Base-by-base conservation (phyloP, 2,329 filamentous ascomycete species). In the Scedosporium dehoogii region DNA sequence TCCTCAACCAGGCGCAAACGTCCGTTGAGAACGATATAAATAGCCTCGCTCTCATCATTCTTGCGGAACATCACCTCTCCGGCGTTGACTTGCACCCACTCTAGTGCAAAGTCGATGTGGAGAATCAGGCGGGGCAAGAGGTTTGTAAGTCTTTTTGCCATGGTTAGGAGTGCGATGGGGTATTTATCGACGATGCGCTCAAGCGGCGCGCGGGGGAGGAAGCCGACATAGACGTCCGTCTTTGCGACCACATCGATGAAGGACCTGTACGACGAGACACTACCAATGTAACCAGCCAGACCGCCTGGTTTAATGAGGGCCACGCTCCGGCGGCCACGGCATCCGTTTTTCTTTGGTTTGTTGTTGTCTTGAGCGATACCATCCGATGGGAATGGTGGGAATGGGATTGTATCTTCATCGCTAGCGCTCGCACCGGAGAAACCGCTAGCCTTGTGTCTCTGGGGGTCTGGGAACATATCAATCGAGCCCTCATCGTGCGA, bases 201-300 rank as follows among this genome's bases (percentile, higher is more conserved):
- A 29, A 99, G 81, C 0, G 92, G 90, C 0, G 86, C 83, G 33
- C 92, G 84, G 0, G 94, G 94, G 12, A 99, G 78, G 67, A 99
- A 99, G 1, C 94, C 94, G 14, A 99, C 94, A 69, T 97, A 97
- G 2, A 97, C 94, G 74, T 99, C 94, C 0, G 96, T 99, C 76
- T 97, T 97, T 3, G 94, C 96, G 44, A 93, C 89, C 1, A 99
- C 92, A 70, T 97, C 93, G 21, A 96, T 94, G 71, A 97, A 97
- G 0, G 94, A 99, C 27, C 94, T 82, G 72, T 97, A 96, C 0
- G 92, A 96, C 2, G 94, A 96, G 18, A 99, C 88, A 0, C 92
- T 94, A 4, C 94, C 92, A 38, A 97, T 86, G 69, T 99, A 99
- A 0, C 94, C 96, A 60, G 94, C 93, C 42, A 99, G 82, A 0